Conservation (phyloP, 352 stramenopile species). For the Thraustotheca clavata region DNA sequence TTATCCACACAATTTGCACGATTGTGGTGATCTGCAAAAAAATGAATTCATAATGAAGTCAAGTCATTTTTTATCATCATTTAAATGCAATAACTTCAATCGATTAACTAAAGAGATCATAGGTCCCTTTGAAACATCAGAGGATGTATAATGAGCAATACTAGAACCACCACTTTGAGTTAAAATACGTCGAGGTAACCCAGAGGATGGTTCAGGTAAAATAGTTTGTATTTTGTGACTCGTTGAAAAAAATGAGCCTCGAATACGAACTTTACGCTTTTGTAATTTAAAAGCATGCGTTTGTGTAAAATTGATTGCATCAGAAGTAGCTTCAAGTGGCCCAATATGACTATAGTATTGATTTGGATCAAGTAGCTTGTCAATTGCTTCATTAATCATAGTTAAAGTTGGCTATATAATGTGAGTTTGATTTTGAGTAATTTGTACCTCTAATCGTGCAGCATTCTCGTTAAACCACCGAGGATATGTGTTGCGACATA, state of each 20-base stretch:
- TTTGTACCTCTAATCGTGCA: constrained; percentile 7
- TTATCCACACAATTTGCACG: too few relatives aligned
- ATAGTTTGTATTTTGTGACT: neutral
- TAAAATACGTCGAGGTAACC: neutral
- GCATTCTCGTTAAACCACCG: constrained; percentile 32
- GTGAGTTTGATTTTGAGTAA: neutral
- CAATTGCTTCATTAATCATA: neutral
- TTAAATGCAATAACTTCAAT: constrained; percentile 8
- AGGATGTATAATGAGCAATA: neutral
- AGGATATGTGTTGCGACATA: constrained; percentile 55
- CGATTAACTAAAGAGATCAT: constrained; percentile 2
- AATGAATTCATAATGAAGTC: too few relatives aligned
- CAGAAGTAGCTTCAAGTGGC: constrained; percentile 5
- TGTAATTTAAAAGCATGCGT: constrained; percentile 15
- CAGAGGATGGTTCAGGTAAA: neutral
- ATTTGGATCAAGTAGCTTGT: constrained; percentile 6
- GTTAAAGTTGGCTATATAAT: constrained; percentile 11
- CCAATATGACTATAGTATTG: constrained; percentile 8
- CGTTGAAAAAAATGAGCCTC: constrained; percentile 12
- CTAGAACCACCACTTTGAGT: neutral
- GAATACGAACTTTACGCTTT: neutral
- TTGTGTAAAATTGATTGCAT: constrained; percentile 19
- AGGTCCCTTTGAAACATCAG: neutral
- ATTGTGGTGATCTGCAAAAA: too few relatives aligned
- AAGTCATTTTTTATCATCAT: too few relatives aligned